Evolutionary conservation across 139 green algal species (phyloP).

Genomic region (Coccomyxa sp.): DNA sequence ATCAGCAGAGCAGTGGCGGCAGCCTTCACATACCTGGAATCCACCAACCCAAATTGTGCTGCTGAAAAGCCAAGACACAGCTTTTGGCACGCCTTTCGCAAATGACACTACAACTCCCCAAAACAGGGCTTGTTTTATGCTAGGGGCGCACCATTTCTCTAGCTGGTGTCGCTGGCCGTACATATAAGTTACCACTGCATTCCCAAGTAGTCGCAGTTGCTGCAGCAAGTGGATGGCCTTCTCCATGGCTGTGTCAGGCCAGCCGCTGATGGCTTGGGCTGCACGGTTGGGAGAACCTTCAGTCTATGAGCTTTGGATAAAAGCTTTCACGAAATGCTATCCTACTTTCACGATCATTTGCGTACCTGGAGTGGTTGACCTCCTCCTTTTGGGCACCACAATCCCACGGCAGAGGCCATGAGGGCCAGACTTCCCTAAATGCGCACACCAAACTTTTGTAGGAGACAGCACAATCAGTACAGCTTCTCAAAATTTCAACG

Average conservation of each 20-base stretch:
- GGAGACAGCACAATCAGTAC: too few relatives aligned
- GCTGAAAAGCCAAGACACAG: too few relatives aligned
- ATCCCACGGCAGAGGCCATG: neutral
- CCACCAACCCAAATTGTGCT: neutral
- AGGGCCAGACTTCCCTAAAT: neutral
- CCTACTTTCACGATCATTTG: neutral
- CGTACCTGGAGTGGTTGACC: neutral
- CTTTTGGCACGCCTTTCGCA: too few relatives aligned
- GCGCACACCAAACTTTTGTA: too few relatives aligned
- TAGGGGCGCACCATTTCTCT: neutral
- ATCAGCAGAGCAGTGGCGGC: slow-evolving; percentile 8
- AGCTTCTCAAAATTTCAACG: too few relatives aligned
- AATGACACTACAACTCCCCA: too few relatives aligned
- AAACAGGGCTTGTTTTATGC: neutral
- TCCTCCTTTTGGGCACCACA: neutral
- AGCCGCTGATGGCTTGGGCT: neutral
- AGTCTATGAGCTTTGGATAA: neutral
- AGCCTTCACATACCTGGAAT: neutral
- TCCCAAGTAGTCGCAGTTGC: neutral
- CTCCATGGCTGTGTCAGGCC: neutral
- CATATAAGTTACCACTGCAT: neutral
- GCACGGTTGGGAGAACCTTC: neutral
- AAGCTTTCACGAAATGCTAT: neutral
- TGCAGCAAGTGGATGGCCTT: neutral
- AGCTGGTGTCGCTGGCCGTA: neutral